A percentile compares a stretch with the other conserved stretches of the same genome.
These are phyloP conservation scores for Xylaria longipes DNA, from an alignment of 495 filamentous ascomycete species.

Conservation along the genomic window DNA sequence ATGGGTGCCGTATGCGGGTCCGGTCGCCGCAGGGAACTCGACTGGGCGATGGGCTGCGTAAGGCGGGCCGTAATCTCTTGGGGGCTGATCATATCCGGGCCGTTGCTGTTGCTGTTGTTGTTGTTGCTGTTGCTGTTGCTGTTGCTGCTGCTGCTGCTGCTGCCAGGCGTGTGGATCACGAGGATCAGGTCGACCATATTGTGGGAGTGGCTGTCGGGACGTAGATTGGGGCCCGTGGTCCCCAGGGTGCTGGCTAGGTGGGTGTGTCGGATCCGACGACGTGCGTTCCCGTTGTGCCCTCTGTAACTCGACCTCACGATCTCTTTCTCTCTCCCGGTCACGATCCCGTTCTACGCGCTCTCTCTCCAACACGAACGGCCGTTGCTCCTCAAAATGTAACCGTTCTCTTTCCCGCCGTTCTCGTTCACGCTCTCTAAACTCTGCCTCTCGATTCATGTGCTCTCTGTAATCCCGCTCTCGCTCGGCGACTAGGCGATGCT, in stretches of 20 bases:
- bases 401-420: constrained; percentile 48
- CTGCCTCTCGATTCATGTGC: constrained; percentile 35
- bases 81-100: constrained; percentile 47
- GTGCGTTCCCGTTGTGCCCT: constrained; percentile 42
- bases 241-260: constrained; percentile 32
- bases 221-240: constrained; percentile 35
- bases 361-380: constrained; percentile 36
- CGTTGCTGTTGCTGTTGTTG: constrained; percentile 32
- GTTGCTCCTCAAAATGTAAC: constrained; percentile 46
- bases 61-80: constrained; percentile 50
- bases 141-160: constrained; percentile 30
- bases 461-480: constrained; percentile 42
- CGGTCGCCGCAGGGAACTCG: constrained; percentile 51
- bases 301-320: constrained; percentile 44
- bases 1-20: constrained; percentile 52
- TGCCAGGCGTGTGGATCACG: constrained; percentile 54
- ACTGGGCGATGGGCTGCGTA: constrained; percentile 45
- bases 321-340: constrained; percentile 32
- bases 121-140: background rate
- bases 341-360: constrained; percentile 34
- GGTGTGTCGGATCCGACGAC: constrained; percentile 37
- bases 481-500: constrained; percentile 37
- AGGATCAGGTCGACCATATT: constrained; percentile 51
- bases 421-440: constrained; percentile 42
- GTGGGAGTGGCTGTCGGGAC: constrained; percentile 38